A percentile compares a stretch with the other conserved stretches of the same genome.
phyloP scores from a whole-genome alignment of 139 green algal genomes.

The Tetradesmus obliquus region DNA sequence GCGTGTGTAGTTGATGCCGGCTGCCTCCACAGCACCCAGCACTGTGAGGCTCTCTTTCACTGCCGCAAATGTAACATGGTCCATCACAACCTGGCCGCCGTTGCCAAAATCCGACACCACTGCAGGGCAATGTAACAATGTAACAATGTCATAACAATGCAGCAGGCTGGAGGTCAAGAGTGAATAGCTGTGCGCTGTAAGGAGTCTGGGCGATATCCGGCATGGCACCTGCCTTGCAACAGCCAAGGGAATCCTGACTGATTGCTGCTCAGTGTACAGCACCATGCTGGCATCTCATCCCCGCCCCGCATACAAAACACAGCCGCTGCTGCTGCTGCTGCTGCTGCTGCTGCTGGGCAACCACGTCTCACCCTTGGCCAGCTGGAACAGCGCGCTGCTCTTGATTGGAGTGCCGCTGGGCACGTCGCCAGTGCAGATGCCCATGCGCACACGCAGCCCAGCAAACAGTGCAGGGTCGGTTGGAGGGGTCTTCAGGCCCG shows the following conservation, averaged over 20 bases:
- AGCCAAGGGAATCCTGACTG: no score
- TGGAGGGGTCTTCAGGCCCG: not conserved
- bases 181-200: not conserved
- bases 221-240: no score
- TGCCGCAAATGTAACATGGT: not conserved
- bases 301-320: not conserved
- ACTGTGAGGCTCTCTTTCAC: not conserved
- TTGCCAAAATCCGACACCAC: slow-evolving; percentile 30
- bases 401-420: slow-evolving; percentile 13
- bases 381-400: slow-evolving; percentile 26
- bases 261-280: no score
- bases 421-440: slow-evolving; percentile 53
- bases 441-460: slow-evolving; percentile 64
- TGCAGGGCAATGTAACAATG: not conserved
- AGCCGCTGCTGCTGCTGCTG: not conserved
- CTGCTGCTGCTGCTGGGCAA: not conserved
- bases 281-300: no score
- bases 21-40: slow-evolving; percentile 22
- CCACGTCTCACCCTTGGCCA: slow-evolving; percentile 29
- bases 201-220: no score
- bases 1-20: slow-evolving; percentile 9
- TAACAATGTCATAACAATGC: not conserved
- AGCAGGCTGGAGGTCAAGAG: not conserved
- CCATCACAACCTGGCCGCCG: slow-evolving; percentile 24
- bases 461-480: not conserved